Percentiles rank a stretch among this genome's conserved stretches.
These are phyloP conservation scores for Umbelopsis sp. DNA, from an alignment of 192 early-diverging fungal species.

Conservation along the genomic window DNA sequence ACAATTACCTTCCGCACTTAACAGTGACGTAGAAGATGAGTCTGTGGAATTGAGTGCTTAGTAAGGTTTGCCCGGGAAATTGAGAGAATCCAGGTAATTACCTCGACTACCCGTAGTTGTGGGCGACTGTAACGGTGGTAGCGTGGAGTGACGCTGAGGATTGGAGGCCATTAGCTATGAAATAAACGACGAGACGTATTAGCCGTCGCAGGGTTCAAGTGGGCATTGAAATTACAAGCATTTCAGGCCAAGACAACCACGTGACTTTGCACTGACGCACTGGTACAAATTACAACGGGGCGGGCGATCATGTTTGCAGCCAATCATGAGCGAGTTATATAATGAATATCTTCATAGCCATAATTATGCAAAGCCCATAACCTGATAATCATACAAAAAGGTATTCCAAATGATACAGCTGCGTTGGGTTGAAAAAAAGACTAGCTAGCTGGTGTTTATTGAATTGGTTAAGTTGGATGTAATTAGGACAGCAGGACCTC, in stretches of 20 bases:
- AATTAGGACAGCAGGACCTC: conserved; percentile 11
- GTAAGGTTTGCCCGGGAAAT: background rate
- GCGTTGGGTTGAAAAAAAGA: background rate
- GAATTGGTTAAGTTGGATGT: conserved; percentile 14
- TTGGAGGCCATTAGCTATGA: conserved; percentile 10
- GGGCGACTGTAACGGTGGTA: background rate
- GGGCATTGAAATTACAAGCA: too few relatives aligned
- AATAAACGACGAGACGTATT: background rate
- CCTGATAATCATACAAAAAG: too few relatives aligned
- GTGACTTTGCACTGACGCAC: too few relatives aligned
- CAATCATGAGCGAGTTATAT: too few relatives aligned
- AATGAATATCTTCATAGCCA: too few relatives aligned
- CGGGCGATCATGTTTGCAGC: too few relatives aligned
- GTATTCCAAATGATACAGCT: too few relatives aligned
- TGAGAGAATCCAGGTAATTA: background rate
- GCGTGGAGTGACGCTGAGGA: background rate
- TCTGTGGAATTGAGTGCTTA: background rate
- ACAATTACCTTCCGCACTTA: background rate
- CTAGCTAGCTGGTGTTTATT: conserved; percentile 20
- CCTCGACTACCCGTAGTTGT: background rate
- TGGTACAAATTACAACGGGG: too few relatives aligned
- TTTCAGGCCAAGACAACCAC: too few relatives aligned
- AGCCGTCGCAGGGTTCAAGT: background rate
- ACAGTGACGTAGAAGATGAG: background rate
- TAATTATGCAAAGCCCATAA: too few relatives aligned